A percentile compares a stretch with the other conserved stretches of the same genome.
Conservation (phyloP, 31 red algal genomes). For the Bonnemaisonia californica region DNA sequence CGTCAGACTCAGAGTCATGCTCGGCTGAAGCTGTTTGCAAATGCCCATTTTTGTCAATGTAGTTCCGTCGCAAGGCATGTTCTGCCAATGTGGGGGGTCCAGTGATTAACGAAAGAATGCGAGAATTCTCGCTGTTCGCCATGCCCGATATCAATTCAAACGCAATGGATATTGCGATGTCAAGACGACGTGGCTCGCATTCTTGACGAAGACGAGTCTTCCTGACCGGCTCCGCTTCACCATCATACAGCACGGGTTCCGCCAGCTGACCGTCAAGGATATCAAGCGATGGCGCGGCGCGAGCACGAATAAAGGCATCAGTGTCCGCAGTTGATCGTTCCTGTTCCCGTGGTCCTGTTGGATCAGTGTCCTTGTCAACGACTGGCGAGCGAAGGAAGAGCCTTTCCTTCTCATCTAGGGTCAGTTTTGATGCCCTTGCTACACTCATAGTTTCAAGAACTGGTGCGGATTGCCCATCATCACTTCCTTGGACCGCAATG, state of each 20-base stretch:
- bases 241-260: background rate
- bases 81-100: slow-evolving; percentile 54
- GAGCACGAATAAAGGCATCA: slow-evolving; percentile 34
- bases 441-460: slow-evolving; percentile 40
- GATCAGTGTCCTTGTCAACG: background rate
- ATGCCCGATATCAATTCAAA: slow-evolving; percentile 55
- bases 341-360: background rate
- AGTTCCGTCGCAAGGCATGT: slow-evolving; percentile 12
- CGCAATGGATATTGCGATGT: slow-evolving; percentile 51
- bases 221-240: background rate
- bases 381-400: slow-evolving; percentile 48
- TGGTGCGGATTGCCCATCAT: slow-evolving; percentile 6
- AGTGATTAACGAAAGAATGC: slow-evolving; percentile 55
- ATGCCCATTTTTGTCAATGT: background rate
- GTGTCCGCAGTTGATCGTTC: background rate
- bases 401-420: slow-evolving; percentile 47
- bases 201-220: slow-evolving; percentile 32
- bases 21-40: background rate
- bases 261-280: background rate
- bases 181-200: slow-evolving; percentile 45
- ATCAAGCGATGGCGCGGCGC: background rate
- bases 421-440: slow-evolving; percentile 31
- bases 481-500: slow-evolving; percentile 24
- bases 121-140: slow-evolving; percentile 47
- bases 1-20: slow-evolving; percentile 13